Percentiles rank a stretch among this genome's conserved stretches.
Conservation (phyloP, 768 basidiomycete species). For the Lactarius quietus region DNA sequence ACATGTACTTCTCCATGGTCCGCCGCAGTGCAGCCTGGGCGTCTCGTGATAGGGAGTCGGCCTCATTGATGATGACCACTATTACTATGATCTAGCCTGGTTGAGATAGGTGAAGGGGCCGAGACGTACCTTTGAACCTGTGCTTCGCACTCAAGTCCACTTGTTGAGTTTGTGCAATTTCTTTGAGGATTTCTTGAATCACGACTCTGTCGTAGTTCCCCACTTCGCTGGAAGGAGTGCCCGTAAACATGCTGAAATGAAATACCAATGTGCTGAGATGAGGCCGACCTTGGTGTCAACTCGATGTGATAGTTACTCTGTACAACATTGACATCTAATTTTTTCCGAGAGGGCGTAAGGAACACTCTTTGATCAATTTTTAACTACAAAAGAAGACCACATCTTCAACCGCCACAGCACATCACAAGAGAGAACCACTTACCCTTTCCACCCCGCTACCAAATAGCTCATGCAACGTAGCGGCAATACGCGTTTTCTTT, state of each 20-base stretch:
- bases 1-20: constrained; percentile 99
- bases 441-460: constrained; percentile 93
- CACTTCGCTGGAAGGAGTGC: constrained; percentile 65
- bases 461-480: constrained; percentile 84
- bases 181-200: constrained; percentile 95
- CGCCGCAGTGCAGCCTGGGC: constrained; percentile 95
- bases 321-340: constrained; percentile 94
- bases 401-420: constrained; percentile 2
- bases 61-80: constrained; percentile 99
- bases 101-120: not conserved
- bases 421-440: constrained; percentile 20
- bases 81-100: not conserved
- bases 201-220: constrained; percentile 94
- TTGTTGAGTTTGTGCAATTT: constrained; percentile 98
- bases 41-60: constrained; percentile 90
- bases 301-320: constrained; percentile 98
- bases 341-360: constrained; percentile 88
- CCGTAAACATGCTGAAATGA: not conserved
- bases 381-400: constrained; percentile 48
- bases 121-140: constrained; percentile 81
- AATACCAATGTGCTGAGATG: not conserved
- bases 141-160: constrained; percentile 95
- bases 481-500: constrained; percentile 95
- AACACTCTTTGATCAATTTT: constrained; percentile 98
- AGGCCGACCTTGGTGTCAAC: constrained; percentile 85